A percentile compares a stretch with the other conserved stretches of the same genome.
phyloP scores from a whole-genome alignment of 2,329 filamentous ascomycete genomes.

The Dactylellina parvicollis region DNA sequence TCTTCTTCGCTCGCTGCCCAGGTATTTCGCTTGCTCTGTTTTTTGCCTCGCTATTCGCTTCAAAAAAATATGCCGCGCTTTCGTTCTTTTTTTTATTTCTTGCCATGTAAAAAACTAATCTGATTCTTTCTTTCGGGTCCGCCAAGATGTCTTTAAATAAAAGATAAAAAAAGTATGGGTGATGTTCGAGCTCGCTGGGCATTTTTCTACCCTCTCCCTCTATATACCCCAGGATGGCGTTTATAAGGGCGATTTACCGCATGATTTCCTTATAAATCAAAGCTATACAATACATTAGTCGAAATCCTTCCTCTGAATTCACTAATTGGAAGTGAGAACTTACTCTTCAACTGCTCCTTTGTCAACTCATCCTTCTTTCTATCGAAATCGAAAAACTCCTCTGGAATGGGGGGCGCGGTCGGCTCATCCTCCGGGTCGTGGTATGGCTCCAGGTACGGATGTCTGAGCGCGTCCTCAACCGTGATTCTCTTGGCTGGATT shows the following conservation, averaged over 20 bases:
- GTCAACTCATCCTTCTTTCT: constrained; percentile 99
- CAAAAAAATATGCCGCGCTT: not conserved
- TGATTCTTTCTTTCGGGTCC: not conserved
- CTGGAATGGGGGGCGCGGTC: constrained; percentile 92
- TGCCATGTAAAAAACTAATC: not conserved
- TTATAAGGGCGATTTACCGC: constrained; percentile 62
- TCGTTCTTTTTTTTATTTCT: not conserved
- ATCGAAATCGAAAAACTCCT: constrained; percentile 99
- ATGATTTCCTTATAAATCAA: constrained; percentile 98
- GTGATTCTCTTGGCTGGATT: constrained; percentile 99
- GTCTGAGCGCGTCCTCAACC: constrained; percentile 94
- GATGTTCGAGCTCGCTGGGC: not conserved
- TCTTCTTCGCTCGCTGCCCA: not conserved
- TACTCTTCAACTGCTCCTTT: constrained; percentile 96
- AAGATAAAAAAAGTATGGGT: too few species aligned
- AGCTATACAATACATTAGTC: constrained; percentile 62
- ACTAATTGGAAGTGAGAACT: constrained; percentile 56
- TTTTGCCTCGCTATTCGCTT: not conserved
- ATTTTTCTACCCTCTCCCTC: not conserved
- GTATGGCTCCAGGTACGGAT: constrained; percentile 98
- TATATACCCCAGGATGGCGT: not conserved
- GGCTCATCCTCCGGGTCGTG: constrained; percentile 99
- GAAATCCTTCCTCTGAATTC: not conserved
- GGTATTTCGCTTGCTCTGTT: not conserved
- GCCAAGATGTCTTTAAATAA: not conserved